Conservation (phyloP, 164 flowering plant species). For the Stephania cephalantha region DNA sequence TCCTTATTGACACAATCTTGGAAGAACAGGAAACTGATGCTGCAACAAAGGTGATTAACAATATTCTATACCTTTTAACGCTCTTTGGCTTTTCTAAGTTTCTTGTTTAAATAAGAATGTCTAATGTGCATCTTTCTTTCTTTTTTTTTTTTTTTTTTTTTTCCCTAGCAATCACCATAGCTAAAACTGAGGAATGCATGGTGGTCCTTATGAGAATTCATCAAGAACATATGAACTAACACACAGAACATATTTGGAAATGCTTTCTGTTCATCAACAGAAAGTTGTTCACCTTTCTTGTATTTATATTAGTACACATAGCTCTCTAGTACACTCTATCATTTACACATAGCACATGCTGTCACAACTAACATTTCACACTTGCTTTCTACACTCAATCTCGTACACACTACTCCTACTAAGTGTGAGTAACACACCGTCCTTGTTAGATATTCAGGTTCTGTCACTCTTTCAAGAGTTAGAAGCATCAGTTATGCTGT, state of each 20-base stretch:
- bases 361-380: too few relatives aligned
- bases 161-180: not conserved
- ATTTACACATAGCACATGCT: too few relatives aligned
- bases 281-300: too few relatives aligned
- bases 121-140: not conserved
- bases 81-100: not conserved
- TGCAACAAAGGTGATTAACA: not conserved
- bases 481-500: not conserved
- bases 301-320: too few relatives aligned
- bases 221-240: too few relatives aligned
- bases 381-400: too few relatives aligned
- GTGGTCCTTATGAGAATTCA: not conserved
- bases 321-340: too few relatives aligned
- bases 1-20: slow-evolving; percentile 37
- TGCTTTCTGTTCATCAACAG: too few relatives aligned
- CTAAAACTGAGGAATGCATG: not conserved
- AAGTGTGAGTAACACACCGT: too few relatives aligned
- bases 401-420: too few relatives aligned
- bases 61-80: not conserved
- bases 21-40: slow-evolving; percentile 22
- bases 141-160: too few relatives aligned
- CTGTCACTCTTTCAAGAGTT: not conserved
- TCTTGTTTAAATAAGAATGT: not conserved
- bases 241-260: too few relatives aligned
- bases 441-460: not conserved